Conservation (phyloP, 768 basidiomycete genomes). For the Lentinula boryana region DNA sequence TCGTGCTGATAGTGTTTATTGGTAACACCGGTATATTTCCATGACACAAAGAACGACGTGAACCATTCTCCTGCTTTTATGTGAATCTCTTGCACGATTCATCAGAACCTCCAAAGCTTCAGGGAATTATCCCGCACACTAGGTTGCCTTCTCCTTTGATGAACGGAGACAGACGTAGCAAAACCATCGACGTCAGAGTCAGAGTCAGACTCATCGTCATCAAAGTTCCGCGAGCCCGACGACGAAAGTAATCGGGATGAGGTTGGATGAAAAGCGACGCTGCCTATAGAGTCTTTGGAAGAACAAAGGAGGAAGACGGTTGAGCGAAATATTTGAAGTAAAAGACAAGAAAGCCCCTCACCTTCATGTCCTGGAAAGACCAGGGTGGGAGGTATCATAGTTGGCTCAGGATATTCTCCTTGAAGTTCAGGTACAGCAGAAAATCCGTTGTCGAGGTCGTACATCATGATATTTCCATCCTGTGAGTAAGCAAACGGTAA, state of each 20-base stretch:
- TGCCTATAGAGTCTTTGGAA: conserved; percentile 64
- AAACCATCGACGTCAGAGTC: conserved; percentile 16
- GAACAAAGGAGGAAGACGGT: background rate
- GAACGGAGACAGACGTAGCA: background rate
- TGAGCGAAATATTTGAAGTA: background rate
- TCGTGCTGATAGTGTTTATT: too few relatives aligned
- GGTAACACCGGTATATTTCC: too few relatives aligned
- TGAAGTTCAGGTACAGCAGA: background rate
- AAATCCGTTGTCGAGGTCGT: conserved; percentile 34
- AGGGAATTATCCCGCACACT: conserved; percentile 14
- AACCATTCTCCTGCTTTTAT: too few relatives aligned
- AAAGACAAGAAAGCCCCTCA: conserved; percentile 18
- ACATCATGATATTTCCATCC: conserved; percentile 56
- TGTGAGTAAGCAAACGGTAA: background rate
- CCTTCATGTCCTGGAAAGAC: conserved; percentile 53
- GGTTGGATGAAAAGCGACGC: conserved; percentile 68
- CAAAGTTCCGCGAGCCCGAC: conserved; percentile 78
- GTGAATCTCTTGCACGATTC: background rate
- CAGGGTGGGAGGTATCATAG: conserved; percentile 19
- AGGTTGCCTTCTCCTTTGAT: conserved; percentile 4
- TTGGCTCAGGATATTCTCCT: conserved; percentile 6
- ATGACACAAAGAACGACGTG: too few relatives aligned
- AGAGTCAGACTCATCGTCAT: conserved; percentile 17
- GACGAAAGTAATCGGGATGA: conserved; percentile 52
- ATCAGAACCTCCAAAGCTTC: conserved; percentile 17